Evolutionary conservation across 2,329 filamentous ascomycete genomes (phyloP), one percentile per base, ranked within the genome.

Genomic region (Lachnellula subtilissima): DNA sequence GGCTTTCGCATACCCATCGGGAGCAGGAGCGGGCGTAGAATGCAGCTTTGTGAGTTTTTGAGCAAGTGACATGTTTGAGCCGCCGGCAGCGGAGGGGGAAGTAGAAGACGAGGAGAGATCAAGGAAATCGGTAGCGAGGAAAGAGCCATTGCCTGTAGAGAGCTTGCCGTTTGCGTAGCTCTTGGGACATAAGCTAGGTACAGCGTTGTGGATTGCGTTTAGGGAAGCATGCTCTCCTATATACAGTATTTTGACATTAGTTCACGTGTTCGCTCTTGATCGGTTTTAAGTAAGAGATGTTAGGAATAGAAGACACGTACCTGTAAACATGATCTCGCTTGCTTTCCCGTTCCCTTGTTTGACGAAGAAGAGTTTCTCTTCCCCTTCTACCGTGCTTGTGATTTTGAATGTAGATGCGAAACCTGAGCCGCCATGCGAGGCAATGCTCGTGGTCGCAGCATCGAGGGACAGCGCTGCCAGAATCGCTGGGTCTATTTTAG

Each of bases 221-320:
- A 97, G 82, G 2, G 90, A 95, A 50, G 83, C 82, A 68, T 91
- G 87, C 72, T 97, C 93, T 58, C 92, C 89, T 83, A 66, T 74
- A 25, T 2, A 23, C 23, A 51, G 9, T 32, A 32, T 11, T 32
- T 32, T 32, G 28, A 32, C 28, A 32, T 32, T 32, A 32, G 28
- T 11, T 1, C 28, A 32, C 3, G 9, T 32, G 28, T 9, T 15
- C 15, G 35, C n/a, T 39, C 17, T 5, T 14, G 23, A 15, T 39
- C 2, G 51, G n/a, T 35, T 52, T 8, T 22, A 35, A 50, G 17
- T 39, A 8, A 69, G 7, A 43, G 4, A 28, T n/a, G 9, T 32
- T 36, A n/a, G 23, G 19, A 15, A 11, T 3, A 7, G 52, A 17
- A 37, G 6, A 17, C 25, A 57, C 50, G 42, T 54, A 85, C 85